phyloP scores from a whole-genome alignment of 495 filamentous ascomycete genomes.

The Venustampulla echinocandica region DNA sequence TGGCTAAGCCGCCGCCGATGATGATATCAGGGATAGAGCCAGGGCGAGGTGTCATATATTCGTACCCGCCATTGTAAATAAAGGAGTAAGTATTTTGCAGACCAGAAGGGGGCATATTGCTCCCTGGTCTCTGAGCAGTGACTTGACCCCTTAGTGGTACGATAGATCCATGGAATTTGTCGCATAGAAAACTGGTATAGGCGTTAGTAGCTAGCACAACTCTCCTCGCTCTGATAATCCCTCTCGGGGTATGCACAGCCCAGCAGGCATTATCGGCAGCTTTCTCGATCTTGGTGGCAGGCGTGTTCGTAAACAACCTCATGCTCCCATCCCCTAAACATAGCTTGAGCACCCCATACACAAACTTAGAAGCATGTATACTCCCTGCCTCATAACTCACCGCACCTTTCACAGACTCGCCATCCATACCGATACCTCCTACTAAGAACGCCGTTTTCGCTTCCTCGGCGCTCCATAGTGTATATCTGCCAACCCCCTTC shows the following conservation, averaged over 20 bases:
- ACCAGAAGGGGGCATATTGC: constrained; percentile 31
- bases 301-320: constrained; percentile 55
- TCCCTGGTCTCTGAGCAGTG: constrained; percentile 49
- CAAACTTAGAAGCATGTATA: constrained; percentile 56
- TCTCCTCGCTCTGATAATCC: constrained; percentile 41
- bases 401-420: constrained; percentile 33
- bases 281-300: constrained; percentile 34
- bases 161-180: constrained; percentile 48
- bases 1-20: constrained; percentile 57
- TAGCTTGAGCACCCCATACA: constrained; percentile 47
- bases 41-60: constrained; percentile 60
- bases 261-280: constrained; percentile 16
- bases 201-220: constrained; percentile 67
- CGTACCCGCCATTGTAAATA: constrained; percentile 48
- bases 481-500: constrained; percentile 37
- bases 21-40: constrained; percentile 46
- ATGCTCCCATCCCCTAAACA: constrained; percentile 42
- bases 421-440: constrained; percentile 15
- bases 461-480: constrained; percentile 35
- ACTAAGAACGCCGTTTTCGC: constrained; percentile 38
- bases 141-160: constrained; percentile 64
- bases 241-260: constrained; percentile 44
- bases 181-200: constrained; percentile 52
- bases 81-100: constrained; percentile 52
- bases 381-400: constrained; percentile 54